A percentile compares a stretch with the other conserved stretches of the same genome.
Evolutionary conservation across 2,329 filamentous ascomycete genomes (phyloP).

Genomic region (Aspergillus ochraceoroseus): DNA sequence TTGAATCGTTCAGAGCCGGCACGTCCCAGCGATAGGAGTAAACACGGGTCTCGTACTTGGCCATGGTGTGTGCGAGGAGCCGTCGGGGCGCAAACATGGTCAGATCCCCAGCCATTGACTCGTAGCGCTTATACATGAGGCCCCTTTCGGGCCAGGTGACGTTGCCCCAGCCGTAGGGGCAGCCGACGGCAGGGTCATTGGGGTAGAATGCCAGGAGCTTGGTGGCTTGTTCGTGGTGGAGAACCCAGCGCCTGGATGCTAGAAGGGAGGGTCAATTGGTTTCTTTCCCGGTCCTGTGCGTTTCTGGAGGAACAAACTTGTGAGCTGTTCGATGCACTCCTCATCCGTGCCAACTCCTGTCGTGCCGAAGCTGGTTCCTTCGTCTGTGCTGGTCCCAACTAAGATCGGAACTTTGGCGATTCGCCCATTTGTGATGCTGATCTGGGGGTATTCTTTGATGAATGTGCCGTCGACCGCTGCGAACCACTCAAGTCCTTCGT

Average conservation of each 20-base stretch:
- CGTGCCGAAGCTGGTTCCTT: slow-evolving; percentile 56
- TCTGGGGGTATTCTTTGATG: slow-evolving; percentile 50
- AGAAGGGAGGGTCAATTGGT: slow-evolving; percentile 14
- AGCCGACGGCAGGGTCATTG: slow-evolving; percentile 45
- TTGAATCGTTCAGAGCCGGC: slow-evolving; percentile 25
- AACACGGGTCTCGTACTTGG: slow-evolving; percentile 17
- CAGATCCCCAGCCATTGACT: slow-evolving; percentile 30
- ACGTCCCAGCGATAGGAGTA: slow-evolving; percentile 33
- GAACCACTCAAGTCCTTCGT: slow-evolving; percentile 31
- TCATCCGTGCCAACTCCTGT: slow-evolving; percentile 50
- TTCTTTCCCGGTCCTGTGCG: slow-evolving; percentile 3
- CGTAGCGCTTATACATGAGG: slow-evolving; percentile 31
- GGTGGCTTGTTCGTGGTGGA: slow-evolving; percentile 27
- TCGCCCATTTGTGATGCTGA: slow-evolving; percentile 53
- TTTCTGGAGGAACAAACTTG: slow-evolving; percentile 17
- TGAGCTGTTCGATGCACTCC: slow-evolving; percentile 45
- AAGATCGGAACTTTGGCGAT: slow-evolving; percentile 62
- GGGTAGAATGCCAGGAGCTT: slow-evolving; percentile 50
- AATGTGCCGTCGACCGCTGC: slow-evolving; percentile 54
- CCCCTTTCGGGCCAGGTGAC: slow-evolving; percentile 27
- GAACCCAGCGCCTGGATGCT: slow-evolving; percentile 29
- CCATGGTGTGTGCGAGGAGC: slow-evolving; percentile 27
- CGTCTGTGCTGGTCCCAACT: slow-evolving; percentile 60
- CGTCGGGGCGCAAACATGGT: slow-evolving; percentile 30
- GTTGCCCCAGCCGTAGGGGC: slow-evolving; percentile 43